Conservation (phyloP, 129 eudicot genomes). For the Arctium minus region DNA sequence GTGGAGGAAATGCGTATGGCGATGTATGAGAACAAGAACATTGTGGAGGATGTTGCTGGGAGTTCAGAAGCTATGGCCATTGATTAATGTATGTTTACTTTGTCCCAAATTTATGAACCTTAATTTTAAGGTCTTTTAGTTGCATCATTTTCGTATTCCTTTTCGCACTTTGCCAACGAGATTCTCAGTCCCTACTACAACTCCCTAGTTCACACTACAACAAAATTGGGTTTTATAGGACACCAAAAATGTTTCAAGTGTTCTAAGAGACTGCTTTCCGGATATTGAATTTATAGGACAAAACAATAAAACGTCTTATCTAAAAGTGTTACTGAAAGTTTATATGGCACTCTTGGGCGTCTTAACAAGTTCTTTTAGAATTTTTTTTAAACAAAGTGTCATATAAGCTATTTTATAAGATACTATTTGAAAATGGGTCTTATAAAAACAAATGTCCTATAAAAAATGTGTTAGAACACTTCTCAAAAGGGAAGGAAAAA, state of each 20-base stretch:
- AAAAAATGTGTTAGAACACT: not conserved
- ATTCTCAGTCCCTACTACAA: not conserved
- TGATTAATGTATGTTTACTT: constrained; percentile 42
- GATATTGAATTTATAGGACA: not conserved
- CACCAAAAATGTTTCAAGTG: not conserved
- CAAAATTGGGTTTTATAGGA: not conserved
- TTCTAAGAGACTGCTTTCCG: not conserved
- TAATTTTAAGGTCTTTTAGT: not conserved
- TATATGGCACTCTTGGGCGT: not conserved
- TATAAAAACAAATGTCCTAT: not conserved
- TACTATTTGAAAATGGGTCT: no score
- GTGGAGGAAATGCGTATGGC: constrained; percentile 81
- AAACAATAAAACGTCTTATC: not conserved
- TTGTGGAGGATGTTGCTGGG: constrained; percentile 54
- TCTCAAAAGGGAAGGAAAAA: no score
- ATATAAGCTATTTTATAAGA: not conserved
- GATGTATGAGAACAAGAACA: constrained; percentile 61
- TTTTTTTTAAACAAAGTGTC: not conserved
- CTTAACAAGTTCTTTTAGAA: not conserved
- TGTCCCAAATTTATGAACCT: not conserved
- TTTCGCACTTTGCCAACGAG: not conserved
- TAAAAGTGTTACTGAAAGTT: not conserved
- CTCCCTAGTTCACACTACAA: not conserved
- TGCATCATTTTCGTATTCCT: not conserved
- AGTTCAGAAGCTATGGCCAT: constrained; percentile 72